Conservation (phyloP, 1,284 basidiomycete genomes). For the Cryptococcus sp. region DNA sequence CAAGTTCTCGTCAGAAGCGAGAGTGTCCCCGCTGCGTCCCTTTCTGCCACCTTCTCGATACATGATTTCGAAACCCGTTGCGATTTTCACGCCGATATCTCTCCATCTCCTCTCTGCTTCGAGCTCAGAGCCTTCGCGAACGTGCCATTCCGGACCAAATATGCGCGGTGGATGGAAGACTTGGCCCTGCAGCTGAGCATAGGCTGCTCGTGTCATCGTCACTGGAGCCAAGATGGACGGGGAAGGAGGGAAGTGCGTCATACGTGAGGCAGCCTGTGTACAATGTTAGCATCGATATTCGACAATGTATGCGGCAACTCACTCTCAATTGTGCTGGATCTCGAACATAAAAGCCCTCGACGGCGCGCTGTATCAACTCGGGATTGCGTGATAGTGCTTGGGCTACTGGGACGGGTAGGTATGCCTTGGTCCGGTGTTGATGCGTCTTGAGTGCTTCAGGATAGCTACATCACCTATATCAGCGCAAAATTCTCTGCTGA, state of each 20-base stretch:
- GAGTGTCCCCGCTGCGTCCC: constrained; percentile 52
- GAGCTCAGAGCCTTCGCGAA: constrained; percentile 23
- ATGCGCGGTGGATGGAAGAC: constrained; percentile 87
- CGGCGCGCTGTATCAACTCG: constrained; percentile 75
- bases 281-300: background rate
- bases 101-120: constrained; percentile 66
- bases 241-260: constrained; percentile 81
- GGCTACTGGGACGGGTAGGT: constrained; percentile 75
- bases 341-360: constrained; percentile 89
- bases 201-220: constrained; percentile 81
- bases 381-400: constrained; percentile 67
- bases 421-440: constrained; percentile 75
- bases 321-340: constrained; percentile 85
- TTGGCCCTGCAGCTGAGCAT: constrained; percentile 87
- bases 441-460: constrained; percentile 69
- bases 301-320: constrained; percentile 40
- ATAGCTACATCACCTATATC: constrained; percentile 58
- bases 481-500: constrained; percentile 3
- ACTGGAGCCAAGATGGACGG: constrained; percentile 64
- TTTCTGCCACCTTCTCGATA: constrained; percentile 73
- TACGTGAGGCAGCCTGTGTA: constrained; percentile 74
- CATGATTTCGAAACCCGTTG: constrained; percentile 92
- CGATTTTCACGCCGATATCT: constrained; percentile 87
- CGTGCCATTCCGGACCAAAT: constrained; percentile 64
- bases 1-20: background rate